These are phyloP conservation scores for Pseudogymnoascus sp. DNA, from an alignment of 2,329 filamentous ascomycete genomes.

Conservation along the genomic window DNA sequence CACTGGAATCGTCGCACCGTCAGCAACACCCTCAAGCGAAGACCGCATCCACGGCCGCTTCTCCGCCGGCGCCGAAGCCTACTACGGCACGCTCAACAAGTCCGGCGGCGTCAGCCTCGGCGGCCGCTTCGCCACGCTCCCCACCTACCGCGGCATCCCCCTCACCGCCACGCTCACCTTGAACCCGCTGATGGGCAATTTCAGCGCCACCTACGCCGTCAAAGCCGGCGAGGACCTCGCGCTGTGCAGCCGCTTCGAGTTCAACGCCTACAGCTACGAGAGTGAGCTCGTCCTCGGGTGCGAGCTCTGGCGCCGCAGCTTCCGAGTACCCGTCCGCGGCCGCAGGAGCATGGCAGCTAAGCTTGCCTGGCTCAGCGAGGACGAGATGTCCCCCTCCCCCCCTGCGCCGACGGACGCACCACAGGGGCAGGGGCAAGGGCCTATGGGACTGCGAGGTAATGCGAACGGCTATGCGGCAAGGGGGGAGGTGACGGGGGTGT, in stretches of 20 bases:
- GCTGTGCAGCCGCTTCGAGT: constrained; percentile 85
- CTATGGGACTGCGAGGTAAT: not conserved
- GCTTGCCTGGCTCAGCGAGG: constrained; percentile 42
- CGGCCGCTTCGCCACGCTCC: constrained; percentile 79
- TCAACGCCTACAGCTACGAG: constrained; percentile 98
- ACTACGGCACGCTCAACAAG: constrained; percentile 93
- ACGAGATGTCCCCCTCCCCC: constrained; percentile 18
- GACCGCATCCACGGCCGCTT: constrained; percentile 71
- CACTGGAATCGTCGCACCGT: constrained; percentile 11
- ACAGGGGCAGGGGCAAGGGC: too few relatives aligned
- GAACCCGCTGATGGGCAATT: constrained; percentile 88
- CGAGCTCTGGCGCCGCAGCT: constrained; percentile 73
- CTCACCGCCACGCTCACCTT: constrained; percentile 88
- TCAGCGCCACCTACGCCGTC: constrained; percentile 86
- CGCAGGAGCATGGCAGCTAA: constrained; percentile 46
- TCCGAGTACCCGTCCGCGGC: constrained; percentile 18
- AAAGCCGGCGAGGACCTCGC: constrained; percentile 75
- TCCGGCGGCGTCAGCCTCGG: constrained; percentile 86
- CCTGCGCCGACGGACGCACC: not conserved
- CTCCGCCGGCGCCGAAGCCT: constrained; percentile 84
- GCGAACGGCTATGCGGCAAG: constrained; percentile 25
- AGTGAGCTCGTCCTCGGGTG: constrained; percentile 86
- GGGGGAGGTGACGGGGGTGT: constrained; percentile 68
- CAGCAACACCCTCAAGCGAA: constrained; percentile 28
- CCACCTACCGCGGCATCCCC: constrained; percentile 72